These are phyloP conservation scores for Solanum ossicruentum DNA, from an alignment of 257 asterid species.

Conservation along the genomic window DNA sequence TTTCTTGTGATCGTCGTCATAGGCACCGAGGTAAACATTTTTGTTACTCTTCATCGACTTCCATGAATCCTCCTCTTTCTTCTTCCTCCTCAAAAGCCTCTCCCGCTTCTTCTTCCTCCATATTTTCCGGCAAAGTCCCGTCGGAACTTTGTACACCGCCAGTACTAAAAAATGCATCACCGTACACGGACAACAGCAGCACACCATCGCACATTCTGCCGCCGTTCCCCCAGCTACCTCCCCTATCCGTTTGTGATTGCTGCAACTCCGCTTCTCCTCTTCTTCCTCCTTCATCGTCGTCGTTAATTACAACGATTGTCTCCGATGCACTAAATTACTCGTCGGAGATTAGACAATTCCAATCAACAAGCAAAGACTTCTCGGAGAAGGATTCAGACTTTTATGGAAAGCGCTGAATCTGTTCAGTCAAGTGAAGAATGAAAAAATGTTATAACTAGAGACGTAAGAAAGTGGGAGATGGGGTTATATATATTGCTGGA, in stretches of 20 bases:
- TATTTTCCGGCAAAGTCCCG: slow-evolving; percentile 60
- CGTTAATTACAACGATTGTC: slow-evolving; percentile 7
- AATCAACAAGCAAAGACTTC: neutral
- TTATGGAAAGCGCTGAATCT: neutral
- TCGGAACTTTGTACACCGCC: slow-evolving; percentile 63
- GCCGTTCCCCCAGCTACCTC: slow-evolving; percentile 76
- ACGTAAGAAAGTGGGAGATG: neutral
- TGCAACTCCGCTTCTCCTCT: neutral
- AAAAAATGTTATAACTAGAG: neutral
- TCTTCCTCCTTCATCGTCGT: neutral
- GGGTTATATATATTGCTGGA: neutral
- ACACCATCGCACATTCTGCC: slow-evolving; percentile 82
- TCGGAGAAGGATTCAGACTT: neutral
- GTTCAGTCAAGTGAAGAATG: neutral
- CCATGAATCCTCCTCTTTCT: neutral
- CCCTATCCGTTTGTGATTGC: slow-evolving; percentile 24
- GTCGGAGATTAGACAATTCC: neutral
- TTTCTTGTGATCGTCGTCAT: neutral
- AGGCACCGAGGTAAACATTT: neutral
- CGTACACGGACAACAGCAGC: slow-evolving; percentile 76
- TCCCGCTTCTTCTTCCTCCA: slow-evolving; percentile 21
- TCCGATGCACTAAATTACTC: neutral
- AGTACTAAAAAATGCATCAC: slow-evolving; percentile 39
- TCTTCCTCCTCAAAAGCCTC: slow-evolving; percentile 23
- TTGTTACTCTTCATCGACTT: neutral